These are phyloP conservation scores for Acer negundo DNA, from an alignment of 345 rosid genomes.

Conservation along the genomic window DNA sequence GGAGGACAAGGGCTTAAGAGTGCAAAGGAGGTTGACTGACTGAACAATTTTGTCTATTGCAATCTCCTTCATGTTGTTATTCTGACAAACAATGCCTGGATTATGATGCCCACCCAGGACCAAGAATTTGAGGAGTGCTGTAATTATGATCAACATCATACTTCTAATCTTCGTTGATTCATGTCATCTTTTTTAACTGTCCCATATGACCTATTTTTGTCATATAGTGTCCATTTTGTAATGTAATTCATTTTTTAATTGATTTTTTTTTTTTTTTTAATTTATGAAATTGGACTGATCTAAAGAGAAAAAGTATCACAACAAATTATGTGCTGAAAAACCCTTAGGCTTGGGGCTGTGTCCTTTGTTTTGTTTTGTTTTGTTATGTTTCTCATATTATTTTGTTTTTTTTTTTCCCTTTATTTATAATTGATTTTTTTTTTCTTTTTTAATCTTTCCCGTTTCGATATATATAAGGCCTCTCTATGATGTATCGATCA, in stretches of 20 bases:
- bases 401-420: no score
- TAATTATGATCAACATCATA: slow-evolving; percentile 21
- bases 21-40: slow-evolving; percentile 51
- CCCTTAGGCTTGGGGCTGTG: no score
- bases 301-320: no score
- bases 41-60: slow-evolving; percentile 23
- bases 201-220: slow-evolving; percentile 34
- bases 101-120: background rate
- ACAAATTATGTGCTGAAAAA: no score
- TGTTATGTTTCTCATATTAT: no score
- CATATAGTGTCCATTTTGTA: slow-evolving; percentile 35
- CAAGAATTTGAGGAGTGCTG: slow-evolving; percentile 15
- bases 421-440: background rate
- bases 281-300: no score
- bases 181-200: slow-evolving; percentile 22
- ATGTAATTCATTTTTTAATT: slow-evolving; percentile 26
- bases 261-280: background rate
- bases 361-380: no score
- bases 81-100: slow-evolving; percentile 16
- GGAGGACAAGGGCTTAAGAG: slow-evolving; percentile 65
- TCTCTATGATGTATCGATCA: no score
- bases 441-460: no score
- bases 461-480: no score
- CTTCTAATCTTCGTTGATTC: slow-evolving; percentile 25
- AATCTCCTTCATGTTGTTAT: slow-evolving; percentile 30